Evolutionary conservation across 306 rosid species (phyloP).

Genomic region (Dryas octopetala): DNA sequence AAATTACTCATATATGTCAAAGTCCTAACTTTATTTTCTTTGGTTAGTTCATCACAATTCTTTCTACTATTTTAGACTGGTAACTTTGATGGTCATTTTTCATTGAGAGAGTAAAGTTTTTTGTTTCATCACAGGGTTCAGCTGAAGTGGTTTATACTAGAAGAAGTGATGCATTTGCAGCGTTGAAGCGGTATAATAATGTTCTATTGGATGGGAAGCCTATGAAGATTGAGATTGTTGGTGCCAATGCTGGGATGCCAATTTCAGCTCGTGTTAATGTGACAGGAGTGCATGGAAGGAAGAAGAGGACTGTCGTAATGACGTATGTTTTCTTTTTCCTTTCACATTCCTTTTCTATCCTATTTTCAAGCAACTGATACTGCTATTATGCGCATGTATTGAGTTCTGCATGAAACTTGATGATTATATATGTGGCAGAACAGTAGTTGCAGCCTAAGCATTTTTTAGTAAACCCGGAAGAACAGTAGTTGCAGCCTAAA

Average conservation of each 20-base stretch:
- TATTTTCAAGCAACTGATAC: neutral
- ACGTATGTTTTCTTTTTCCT: slow-evolving; percentile 49
- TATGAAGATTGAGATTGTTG: slow-evolving; percentile 91
- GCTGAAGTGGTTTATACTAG: slow-evolving; percentile 92
- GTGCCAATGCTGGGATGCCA: slow-evolving; percentile 62
- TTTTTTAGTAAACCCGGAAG: too few species aligned
- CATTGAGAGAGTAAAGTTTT: neutral
- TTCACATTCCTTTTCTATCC: neutral
- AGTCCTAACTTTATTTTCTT: neutral
- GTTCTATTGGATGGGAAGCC: slow-evolving; percentile 92
- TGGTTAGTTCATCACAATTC: too few species aligned
- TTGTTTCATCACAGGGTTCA: slow-evolving; percentile 60
- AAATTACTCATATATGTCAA: neutral
- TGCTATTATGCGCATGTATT: neutral
- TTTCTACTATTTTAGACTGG: neutral
- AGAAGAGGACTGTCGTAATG: slow-evolving; percentile 79
- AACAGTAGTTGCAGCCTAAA: too few species aligned
- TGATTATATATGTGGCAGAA: neutral
- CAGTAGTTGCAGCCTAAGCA: neutral
- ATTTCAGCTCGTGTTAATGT: slow-evolving; percentile 84
- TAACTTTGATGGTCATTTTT: neutral
- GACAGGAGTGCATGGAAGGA: slow-evolving; percentile 72
- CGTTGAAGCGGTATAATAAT: slow-evolving; percentile 80
- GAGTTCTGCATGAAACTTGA: neutral
- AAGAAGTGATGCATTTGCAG: slow-evolving; percentile 97